Conservation (phyloP, 495 filamentous ascomycete species). For the Chaetomium cochliodes region DNA sequence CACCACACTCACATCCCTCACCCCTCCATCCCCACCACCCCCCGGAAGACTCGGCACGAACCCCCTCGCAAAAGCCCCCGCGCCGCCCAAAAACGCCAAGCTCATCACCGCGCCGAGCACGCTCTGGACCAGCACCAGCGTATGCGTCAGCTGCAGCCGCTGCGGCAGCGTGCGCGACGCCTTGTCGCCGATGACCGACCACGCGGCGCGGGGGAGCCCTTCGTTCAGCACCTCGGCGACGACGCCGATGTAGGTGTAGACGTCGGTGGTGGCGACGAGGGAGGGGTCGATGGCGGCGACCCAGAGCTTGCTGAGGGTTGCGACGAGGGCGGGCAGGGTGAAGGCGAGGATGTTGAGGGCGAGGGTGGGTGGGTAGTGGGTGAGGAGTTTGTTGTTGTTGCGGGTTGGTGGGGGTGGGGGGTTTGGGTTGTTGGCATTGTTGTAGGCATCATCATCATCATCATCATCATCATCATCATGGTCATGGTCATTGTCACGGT, state of each 20-base stretch:
- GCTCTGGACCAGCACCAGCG: conserved; percentile 60
- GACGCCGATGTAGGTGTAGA: conserved; percentile 57
- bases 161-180: conserved; percentile 51
- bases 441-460: too few relatives aligned
- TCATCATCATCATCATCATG: too few relatives aligned
- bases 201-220: conserved; percentile 67
- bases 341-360: conserved; percentile 65
- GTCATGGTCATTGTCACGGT: neutral
- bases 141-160: conserved; percentile 61
- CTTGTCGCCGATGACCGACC: conserved; percentile 68
- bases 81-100: conserved; percentile 57
- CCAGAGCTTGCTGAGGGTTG: conserved; percentile 71
- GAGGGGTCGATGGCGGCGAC: conserved; percentile 65
- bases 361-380: conserved; percentile 55
- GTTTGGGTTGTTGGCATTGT: too few relatives aligned
- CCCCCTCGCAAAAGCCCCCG: conserved; percentile 53
- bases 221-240: conserved; percentile 72
- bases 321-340: conserved; percentile 66
- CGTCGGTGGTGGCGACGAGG: conserved; percentile 67
- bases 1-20: conserved; percentile 53
- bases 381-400: neutral
- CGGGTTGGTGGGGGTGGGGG: neutral
- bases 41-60: conserved; percentile 55
- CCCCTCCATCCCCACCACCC: conserved; percentile 43
- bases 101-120: conserved; percentile 60